Evolutionary conservation across 805 yeast genomes (phyloP).

Genomic region (Metschnikowia anglica): DNA sequence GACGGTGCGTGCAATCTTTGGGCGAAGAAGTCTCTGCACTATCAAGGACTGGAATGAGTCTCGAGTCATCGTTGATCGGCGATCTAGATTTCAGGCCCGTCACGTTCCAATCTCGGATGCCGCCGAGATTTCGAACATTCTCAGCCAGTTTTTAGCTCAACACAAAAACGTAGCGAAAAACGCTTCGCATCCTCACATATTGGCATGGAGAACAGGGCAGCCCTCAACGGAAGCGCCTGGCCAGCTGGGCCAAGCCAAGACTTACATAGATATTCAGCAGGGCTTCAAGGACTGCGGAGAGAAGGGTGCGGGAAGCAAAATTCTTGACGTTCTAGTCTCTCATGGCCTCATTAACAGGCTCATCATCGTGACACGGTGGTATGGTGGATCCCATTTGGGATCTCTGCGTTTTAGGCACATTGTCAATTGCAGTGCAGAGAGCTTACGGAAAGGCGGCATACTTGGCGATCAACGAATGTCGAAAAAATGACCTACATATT

Average conservation of each 20-base stretch:
- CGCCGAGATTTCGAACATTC: conserved; percentile 42
- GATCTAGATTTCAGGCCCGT: conserved; percentile 69
- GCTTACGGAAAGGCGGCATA: conserved; percentile 33
- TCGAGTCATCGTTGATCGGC: conserved; percentile 41
- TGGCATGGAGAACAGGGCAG: conserved; percentile 65
- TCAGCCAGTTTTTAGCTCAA: conserved; percentile 41
- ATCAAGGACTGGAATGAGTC: conserved; percentile 34
- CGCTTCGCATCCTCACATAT: conserved; percentile 72
- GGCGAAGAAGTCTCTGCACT: conserved; percentile 6
- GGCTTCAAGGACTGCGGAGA: conserved; percentile 74
- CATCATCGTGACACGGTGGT: conserved; percentile 77
- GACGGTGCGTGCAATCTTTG: not conserved
- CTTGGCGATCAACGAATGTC: too few species aligned
- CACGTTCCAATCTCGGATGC: conserved; percentile 41
- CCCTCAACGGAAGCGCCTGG: not conserved
- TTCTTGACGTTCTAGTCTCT: conserved; percentile 52
- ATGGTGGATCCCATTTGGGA: conserved; percentile 76
- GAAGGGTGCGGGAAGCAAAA: conserved; percentile 64
- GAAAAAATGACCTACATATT: too few species aligned
- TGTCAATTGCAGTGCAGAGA: conserved; percentile 53
- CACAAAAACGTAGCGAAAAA: conserved; percentile 49
- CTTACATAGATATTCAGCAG: conserved; percentile 41
- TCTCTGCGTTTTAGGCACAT: conserved; percentile 70
- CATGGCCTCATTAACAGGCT: conserved; percentile 52
- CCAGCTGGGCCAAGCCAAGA: not conserved